phyloP scores from a whole-genome alignment of 305 asterid species.

The Fraxinus paxiana region DNA sequence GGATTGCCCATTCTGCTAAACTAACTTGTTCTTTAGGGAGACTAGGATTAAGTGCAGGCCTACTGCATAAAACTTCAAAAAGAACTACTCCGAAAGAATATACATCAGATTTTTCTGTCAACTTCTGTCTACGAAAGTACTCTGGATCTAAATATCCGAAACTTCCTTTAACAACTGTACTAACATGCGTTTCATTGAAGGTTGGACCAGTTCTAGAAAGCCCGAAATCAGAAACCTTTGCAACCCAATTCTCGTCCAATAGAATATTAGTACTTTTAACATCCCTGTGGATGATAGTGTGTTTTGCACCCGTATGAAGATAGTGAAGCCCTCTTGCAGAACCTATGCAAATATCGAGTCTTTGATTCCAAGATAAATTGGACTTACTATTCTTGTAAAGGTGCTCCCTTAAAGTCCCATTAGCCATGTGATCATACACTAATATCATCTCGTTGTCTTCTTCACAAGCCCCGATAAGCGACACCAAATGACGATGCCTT shows the following conservation, averaged over 20 bases:
- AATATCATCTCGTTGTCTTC: conserved; percentile 28
- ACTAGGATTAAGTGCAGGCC: conserved; percentile 27
- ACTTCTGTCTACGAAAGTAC: conserved; percentile 26
- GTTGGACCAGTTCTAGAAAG: conserved; percentile 26
- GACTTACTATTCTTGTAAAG: conserved; percentile 21
- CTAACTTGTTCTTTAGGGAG: conserved; percentile 25
- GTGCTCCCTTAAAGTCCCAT: conserved; percentile 31
- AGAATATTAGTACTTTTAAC: conserved; percentile 30
- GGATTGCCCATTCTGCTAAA: conserved; percentile 29
- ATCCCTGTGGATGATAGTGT: conserved; percentile 30
- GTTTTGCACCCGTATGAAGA: conserved; percentile 30
- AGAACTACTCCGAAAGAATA: conserved; percentile 34
- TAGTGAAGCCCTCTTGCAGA: conserved; percentile 32
- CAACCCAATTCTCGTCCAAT: conserved; percentile 27
- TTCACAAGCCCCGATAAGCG: conserved; percentile 28
- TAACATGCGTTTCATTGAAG: conserved; percentile 22
- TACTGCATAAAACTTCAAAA: conserved; percentile 27
- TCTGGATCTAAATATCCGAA: conserved; percentile 33
- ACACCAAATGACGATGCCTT: conserved; percentile 29
- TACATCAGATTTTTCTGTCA: conserved; percentile 34
- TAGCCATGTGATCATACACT: conserved; percentile 30
- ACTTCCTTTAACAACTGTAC: conserved; percentile 33
- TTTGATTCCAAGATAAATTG: conserved; percentile 24
- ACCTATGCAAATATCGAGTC: conserved; percentile 31
- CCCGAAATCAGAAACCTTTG: conserved; percentile 33